phyloP scores from a whole-genome alignment of 306 rosid species.

The Inga oerstediana region DNA sequence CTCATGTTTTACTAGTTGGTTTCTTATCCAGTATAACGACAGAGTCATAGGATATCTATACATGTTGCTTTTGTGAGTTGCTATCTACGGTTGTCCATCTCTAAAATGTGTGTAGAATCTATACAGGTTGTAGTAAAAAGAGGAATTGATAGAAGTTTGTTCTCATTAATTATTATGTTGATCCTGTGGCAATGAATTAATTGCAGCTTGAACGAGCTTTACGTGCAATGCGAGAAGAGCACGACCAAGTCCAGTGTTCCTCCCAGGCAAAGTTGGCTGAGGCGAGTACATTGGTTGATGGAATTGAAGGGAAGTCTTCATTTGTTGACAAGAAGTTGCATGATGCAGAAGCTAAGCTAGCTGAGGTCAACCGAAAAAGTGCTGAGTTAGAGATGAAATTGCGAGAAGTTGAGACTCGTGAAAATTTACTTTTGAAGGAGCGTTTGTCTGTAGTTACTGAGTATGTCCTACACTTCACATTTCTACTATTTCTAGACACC shows the following conservation, averaged over 20 bases:
- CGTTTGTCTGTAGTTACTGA: constrained; percentile 62
- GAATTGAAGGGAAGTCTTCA: constrained; percentile 75
- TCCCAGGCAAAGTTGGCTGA: constrained; percentile 69
- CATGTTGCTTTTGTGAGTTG: constrained; percentile 4
- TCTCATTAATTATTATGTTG: constrained; percentile 6
- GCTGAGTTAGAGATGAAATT: constrained; percentile 74
- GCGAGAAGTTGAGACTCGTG: constrained; percentile 76
- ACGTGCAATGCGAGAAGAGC: constrained; percentile 63
- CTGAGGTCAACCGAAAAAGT: constrained; percentile 70
- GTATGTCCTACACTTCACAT: constrained; percentile 46
- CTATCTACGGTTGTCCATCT: constrained; percentile 13
- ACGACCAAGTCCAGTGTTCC: constrained; percentile 46
- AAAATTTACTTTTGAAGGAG: constrained; percentile 71
- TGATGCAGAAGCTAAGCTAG: constrained; percentile 84
- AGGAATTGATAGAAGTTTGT: constrained; percentile 21
- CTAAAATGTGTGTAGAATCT: constrained; percentile 3
- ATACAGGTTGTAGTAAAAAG: not conserved
- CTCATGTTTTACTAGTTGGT: constrained; percentile 9
- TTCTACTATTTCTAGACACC: constrained; percentile 13
- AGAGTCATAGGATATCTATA: not conserved
- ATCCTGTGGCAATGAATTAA: constrained; percentile 26
- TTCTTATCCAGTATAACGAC: constrained; percentile 25
- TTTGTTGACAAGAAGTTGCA: constrained; percentile 60
- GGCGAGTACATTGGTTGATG: constrained; percentile 64
- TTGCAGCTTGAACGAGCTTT: constrained; percentile 82